phyloP scores from a whole-genome alignment of 805 yeast species.

The Wickerhamiella australiensis region DNA sequence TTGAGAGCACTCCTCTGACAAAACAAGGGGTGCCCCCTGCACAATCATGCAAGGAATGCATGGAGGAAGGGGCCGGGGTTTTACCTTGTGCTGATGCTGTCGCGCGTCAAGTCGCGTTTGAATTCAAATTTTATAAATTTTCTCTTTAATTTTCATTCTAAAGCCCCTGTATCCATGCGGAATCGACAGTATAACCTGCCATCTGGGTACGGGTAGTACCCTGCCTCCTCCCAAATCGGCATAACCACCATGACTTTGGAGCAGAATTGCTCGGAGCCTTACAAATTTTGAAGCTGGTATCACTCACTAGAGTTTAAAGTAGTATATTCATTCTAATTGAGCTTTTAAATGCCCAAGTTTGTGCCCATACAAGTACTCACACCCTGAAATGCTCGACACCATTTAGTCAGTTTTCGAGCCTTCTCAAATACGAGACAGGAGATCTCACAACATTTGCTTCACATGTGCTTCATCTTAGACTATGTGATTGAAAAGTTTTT shows the following conservation, averaged over 20 bases:
- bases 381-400: background rate
- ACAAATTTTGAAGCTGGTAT: background rate
- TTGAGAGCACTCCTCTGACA: background rate
- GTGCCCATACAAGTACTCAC: background rate
- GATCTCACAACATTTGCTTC: background rate
- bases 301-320: background rate
- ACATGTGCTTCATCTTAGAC: background rate
- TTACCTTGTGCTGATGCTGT: background rate
- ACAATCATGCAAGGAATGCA: slow-evolving; percentile 3
- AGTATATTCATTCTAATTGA: background rate
- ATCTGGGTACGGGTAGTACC: background rate
- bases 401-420: background rate
- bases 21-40: slow-evolving; percentile 11
- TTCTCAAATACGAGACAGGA: background rate
- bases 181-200: background rate
- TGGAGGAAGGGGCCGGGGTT: background rate
- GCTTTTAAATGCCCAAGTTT: background rate
- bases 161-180: background rate
- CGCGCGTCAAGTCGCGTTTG: background rate
- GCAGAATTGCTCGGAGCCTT: background rate
- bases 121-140: background rate
- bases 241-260: background rate
- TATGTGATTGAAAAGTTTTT: background rate
- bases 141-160: background rate
- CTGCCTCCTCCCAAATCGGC: background rate